Conservation (phyloP, 495 filamentous ascomycete species). For the Platismatia glauca region DNA sequence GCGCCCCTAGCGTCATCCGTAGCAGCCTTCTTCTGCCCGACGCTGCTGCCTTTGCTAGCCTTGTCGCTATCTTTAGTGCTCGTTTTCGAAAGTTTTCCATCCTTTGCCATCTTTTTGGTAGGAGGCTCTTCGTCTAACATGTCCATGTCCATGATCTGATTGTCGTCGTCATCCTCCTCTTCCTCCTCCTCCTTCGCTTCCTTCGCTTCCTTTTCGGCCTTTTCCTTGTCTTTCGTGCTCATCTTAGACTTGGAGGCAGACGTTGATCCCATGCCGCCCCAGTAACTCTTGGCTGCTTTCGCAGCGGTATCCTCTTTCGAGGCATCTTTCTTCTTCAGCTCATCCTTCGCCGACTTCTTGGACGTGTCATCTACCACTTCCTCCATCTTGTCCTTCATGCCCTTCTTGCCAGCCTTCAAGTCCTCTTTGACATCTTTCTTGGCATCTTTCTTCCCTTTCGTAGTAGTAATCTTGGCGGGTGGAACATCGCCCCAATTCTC, state of each 20-base stretch:
- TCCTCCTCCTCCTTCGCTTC: slow-evolving; percentile 25
- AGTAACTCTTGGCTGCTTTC: slow-evolving; percentile 38
- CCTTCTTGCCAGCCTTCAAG: slow-evolving; percentile 20
- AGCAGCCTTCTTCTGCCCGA: too few relatives aligned
- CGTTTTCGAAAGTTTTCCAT: slow-evolving; percentile 22
- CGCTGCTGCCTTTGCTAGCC: slow-evolving; percentile 14
- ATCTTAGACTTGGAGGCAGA: slow-evolving; percentile 32
- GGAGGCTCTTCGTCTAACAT: slow-evolving; percentile 18
- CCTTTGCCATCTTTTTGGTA: slow-evolving; percentile 20
- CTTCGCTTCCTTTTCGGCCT: slow-evolving; percentile 27
- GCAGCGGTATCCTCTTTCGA: slow-evolving; percentile 29
- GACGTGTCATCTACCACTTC: slow-evolving; percentile 24
- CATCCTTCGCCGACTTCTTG: slow-evolving; percentile 18
- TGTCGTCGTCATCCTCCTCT: slow-evolving; percentile 16
- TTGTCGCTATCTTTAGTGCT: slow-evolving; percentile 25
- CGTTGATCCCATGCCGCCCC: slow-evolving; percentile 37
- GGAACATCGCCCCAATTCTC: slow-evolving; percentile 35
- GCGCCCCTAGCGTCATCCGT: too few relatives aligned
- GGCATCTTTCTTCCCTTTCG: slow-evolving; percentile 27
- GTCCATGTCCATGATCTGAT: slow-evolving; percentile 15
- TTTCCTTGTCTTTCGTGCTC: slow-evolving; percentile 34
- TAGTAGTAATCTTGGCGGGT: slow-evolving; percentile 27
- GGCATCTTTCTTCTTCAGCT: slow-evolving; percentile 14
- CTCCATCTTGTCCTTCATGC: slow-evolving; percentile 17
- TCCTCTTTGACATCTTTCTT: slow-evolving; percentile 26